A percentile compares a stretch with the other conserved stretches of the same genome.
Conservation (phyloP, 805 yeast genomes). For the Wickerhamomyces kurtzmanii region DNA sequence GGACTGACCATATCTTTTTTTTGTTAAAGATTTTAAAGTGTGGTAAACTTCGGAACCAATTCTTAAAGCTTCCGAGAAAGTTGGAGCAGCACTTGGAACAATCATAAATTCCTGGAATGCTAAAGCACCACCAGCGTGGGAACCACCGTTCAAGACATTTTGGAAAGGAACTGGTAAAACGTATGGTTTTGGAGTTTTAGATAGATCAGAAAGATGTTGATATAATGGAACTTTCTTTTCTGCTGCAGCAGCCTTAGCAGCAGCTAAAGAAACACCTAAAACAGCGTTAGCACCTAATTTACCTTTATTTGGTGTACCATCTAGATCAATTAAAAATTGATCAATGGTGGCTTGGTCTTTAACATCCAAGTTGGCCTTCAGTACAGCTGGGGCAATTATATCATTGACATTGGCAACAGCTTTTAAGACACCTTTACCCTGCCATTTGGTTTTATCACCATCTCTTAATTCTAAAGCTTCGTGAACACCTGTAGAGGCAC, state of each 20-base stretch:
- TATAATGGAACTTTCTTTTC: constrained; percentile 90
- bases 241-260: constrained; percentile 97
- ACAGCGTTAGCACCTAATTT: constrained; percentile 98
- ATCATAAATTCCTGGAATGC: constrained; percentile 99
- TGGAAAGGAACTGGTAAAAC: constrained; percentile 99
- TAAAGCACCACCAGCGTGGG: constrained; percentile 99
- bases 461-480: constrained; percentile 99
- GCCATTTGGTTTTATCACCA: constrained; percentile 95
- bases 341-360: constrained; percentile 82
- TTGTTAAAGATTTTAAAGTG: constrained; percentile 84
- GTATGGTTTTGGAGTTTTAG: constrained; percentile 68
- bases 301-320: constrained; percentile 96
- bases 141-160: constrained; percentile 98
- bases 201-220: constrained; percentile 76
- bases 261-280: constrained; percentile 96
- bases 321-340: constrained; percentile 75
- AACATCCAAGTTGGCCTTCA: constrained; percentile 75
- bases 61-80: constrained; percentile 94
- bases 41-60: constrained; percentile 98
- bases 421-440: constrained; percentile 96
- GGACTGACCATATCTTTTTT: constrained; percentile 92
- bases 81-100: constrained; percentile 85
- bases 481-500: constrained; percentile 98
- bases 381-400: constrained; percentile 87
- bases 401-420: constrained; percentile 96